A percentile compares a stretch with the other conserved stretches of the same genome.
These are phyloP conservation scores for Chaetomium olivaceum DNA, from an alignment of 2,329 filamentous ascomycete species.

Conservation along the genomic window DNA sequence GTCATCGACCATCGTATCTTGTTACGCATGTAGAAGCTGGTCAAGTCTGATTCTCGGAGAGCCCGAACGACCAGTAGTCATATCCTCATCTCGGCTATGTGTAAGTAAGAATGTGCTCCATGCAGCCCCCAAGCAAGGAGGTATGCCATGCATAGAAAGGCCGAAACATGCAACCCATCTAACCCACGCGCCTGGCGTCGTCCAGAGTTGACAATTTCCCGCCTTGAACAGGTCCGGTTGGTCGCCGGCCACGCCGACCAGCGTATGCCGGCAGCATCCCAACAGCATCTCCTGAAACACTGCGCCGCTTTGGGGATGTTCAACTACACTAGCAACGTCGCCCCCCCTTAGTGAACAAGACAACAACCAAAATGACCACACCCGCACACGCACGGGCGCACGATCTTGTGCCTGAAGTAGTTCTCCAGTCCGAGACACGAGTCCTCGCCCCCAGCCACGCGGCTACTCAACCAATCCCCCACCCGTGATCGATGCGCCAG, in stretches of 20 bases:
- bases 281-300: constrained; percentile 1
- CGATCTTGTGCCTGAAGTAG: not conserved
- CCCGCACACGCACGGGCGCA: not conserved
- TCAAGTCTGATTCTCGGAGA: not conserved
- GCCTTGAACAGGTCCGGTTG: not conserved
- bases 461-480: constrained; percentile 6
- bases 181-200: not conserved
- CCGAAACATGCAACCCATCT: constrained; percentile 9
- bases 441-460: not conserved
- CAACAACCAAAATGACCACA: not conserved
- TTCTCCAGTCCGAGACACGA: not conserved
- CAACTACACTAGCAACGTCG: not conserved
- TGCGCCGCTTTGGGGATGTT: not conserved
- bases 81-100: not conserved
- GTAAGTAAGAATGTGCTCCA: not conserved
- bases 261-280: not conserved
- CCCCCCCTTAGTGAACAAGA: not conserved
- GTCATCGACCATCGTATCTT: not conserved
- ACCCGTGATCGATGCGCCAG: not conserved
- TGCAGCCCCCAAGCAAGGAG: constrained; percentile 3
- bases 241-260: not conserved
- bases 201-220: not conserved
- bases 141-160: not conserved
- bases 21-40: too few relatives aligned
- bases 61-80: not conserved